Conservation (phyloP, 2,329 filamentous ascomycete species). For the Lasiodiplodia theobromae region DNA sequence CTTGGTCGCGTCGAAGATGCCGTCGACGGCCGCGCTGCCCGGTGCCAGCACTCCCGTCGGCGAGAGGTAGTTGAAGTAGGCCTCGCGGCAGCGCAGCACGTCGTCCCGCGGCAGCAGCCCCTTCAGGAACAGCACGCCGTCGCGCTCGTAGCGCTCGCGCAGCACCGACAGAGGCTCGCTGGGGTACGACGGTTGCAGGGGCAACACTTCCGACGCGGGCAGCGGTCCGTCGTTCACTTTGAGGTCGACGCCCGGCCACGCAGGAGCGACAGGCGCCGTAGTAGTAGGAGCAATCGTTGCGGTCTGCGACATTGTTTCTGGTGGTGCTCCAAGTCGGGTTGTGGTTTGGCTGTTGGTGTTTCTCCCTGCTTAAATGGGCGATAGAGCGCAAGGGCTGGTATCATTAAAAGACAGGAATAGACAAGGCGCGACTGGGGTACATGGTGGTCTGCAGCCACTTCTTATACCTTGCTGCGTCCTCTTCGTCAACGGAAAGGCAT, state of each 20-base stretch:
- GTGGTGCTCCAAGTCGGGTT: too few relatives aligned
- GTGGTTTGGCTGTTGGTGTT: too few relatives aligned
- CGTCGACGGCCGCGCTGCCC: constrained; percentile 58
- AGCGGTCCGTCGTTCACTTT: constrained; percentile 57
- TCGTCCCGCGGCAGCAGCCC: constrained; percentile 60
- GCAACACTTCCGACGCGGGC: constrained; percentile 51
- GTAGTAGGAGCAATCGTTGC: constrained; percentile 22
- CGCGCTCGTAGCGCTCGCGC: constrained; percentile 52
- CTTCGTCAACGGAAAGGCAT: too few relatives aligned
- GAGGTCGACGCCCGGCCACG: constrained; percentile 41
- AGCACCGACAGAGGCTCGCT: constrained; percentile 57
- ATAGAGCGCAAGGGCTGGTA: too few relatives aligned
- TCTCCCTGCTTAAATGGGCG: too few relatives aligned
- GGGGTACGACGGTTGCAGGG: constrained; percentile 54
- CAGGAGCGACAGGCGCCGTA: constrained; percentile 31
- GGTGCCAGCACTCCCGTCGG: constrained; percentile 64
- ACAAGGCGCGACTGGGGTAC: too few relatives aligned
- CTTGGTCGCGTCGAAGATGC: constrained; percentile 59
- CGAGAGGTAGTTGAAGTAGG: constrained; percentile 62
- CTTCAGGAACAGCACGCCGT: constrained; percentile 66
- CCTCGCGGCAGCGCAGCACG: constrained; percentile 58
- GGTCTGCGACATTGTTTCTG: background rate
- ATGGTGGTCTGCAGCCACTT: too few relatives aligned
- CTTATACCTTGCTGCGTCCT: too few relatives aligned
- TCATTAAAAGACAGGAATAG: too few relatives aligned